Base-by-base conservation (phyloP, 805 yeast species). In the Candida lessepsii region DNA sequence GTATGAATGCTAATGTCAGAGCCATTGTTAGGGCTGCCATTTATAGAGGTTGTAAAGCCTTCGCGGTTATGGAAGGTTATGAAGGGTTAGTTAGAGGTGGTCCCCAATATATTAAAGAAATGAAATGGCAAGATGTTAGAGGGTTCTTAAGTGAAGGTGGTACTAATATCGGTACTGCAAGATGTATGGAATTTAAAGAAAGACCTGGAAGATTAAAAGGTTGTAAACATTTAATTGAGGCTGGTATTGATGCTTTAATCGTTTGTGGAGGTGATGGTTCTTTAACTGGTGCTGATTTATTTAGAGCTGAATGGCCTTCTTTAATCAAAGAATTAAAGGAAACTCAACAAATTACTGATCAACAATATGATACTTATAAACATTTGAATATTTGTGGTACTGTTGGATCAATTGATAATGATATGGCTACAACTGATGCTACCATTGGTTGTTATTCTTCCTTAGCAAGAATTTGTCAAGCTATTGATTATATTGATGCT, bases 181-280 rank as follows among this genome's bases (percentile, higher is more conserved):
- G 99, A 59, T 88, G 91, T 57, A 75, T 70, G 67, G 91, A 78
- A 51, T 93, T 93, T 71, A 78, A 80, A 54, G 91, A 91, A 61
- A 77, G 95, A 42, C 71, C 75, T 59, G 98, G 98, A 32, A 78
- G 99, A 51, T 75, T 86, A 47, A 65, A 65, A 40, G 96, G 89
- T 16, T 93, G 96, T 44, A 80, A 81, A 57, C 84, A 93, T 60
- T 73, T 93, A 80, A 82, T 93, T 52, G 69, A 72, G 10, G 78
- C 81, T 54, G 98, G 98, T 46, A 90, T 93, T 48, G 97, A 93
- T 57, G 97, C 96, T 1, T 73, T 93, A 44, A 81, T 93, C 46
- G 97, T 93, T 11, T 87, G 96, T 68, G 99, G 99, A 56, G 99
- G 99, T 70, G 99, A 93, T 63, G 99, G 99, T 37, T 90, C 98